Percentiles rank a stretch among this genome's conserved stretches.
phyloP scores from a whole-genome alignment of 805 yeast species.

The Yarrowia osloensis region DNA sequence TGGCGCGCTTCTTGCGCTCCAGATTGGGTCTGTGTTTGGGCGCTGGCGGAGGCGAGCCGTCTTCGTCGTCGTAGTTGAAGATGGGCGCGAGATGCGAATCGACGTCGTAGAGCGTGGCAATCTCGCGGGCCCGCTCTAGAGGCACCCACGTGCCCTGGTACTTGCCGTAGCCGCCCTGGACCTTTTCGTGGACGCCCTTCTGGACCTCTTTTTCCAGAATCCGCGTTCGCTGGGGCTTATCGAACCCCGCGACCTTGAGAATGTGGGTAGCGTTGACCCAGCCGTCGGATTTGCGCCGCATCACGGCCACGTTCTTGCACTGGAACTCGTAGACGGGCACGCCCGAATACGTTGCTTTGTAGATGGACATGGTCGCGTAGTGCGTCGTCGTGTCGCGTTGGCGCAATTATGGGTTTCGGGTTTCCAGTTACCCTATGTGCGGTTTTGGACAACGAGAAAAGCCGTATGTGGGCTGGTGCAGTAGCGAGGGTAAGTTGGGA shows the following conservation, averaged over 20 bases:
- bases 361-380: conserved; percentile 36
- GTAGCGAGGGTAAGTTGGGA: neutral
- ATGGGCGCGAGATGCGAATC: conserved; percentile 62
- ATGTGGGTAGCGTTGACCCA: conserved; percentile 99
- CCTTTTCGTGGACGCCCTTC: conserved; percentile 64
- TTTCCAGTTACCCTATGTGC: conserved; percentile 5
- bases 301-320: conserved; percentile 70
- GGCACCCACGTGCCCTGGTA: conserved; percentile 99
- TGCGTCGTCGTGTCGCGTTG: conserved; percentile 30
- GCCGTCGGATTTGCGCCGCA: conserved; percentile 87
- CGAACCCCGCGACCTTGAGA: conserved; percentile 71
- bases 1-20: conserved; percentile 23
- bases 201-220: conserved; percentile 65
- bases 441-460: neutral
- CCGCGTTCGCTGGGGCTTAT: conserved; percentile 63
- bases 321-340: conserved; percentile 54
- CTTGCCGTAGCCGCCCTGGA: conserved; percentile 70
- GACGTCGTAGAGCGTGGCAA: conserved; percentile 68
- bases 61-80: conserved; percentile 57
- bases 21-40: conserved; percentile 46
- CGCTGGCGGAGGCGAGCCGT: conserved; percentile 66
- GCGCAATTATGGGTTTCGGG: conserved; percentile 20
- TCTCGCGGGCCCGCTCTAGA: conserved; percentile 64
- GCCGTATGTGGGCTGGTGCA: neutral
- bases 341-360: conserved; percentile 49